Percentiles rank a stretch among this genome's conserved stretches.
These are phyloP conservation scores for Saccharomycopsis olivae DNA, from an alignment of 805 yeast genomes.

Conservation along the genomic window DNA sequence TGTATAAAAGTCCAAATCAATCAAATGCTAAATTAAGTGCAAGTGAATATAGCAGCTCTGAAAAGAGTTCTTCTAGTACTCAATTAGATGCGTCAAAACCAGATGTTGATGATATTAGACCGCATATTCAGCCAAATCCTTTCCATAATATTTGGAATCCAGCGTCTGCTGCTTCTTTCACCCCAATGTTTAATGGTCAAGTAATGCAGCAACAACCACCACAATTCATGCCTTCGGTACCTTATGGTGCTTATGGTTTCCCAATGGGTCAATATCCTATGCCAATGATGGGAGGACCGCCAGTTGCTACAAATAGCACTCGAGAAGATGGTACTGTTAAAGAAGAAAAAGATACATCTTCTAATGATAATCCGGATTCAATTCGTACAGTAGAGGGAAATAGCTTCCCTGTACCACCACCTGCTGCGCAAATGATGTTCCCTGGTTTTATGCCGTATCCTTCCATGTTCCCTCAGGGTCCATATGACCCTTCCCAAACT, in stretches of 20 bases:
- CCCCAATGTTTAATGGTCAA: conserved; percentile 29
- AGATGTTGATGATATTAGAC: background rate
- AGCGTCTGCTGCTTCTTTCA: conserved; percentile 50
- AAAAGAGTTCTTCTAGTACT: conserved; percentile 7
- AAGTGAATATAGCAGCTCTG: conserved; percentile 10
- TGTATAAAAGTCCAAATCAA: conserved; percentile 34
- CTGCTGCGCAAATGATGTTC: no score
- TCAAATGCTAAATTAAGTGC: conserved; percentile 23
- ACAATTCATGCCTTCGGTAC: conserved; percentile 22
- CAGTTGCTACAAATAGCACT: no score
- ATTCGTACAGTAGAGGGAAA: no score
- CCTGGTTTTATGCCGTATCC: conserved; percentile 41
- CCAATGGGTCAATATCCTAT: conserved; percentile 26
- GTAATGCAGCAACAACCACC: conserved; percentile 21
- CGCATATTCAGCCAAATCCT: background rate
- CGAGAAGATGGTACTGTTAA: no score
- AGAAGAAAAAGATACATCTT: no score
- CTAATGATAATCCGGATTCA: no score
- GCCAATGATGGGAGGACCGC: no score
- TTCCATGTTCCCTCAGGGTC: conserved; percentile 21
- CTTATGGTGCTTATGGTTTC: conserved; percentile 27
- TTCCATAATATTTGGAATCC: conserved; percentile 51
- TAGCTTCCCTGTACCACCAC: no score
- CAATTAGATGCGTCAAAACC: conserved; percentile 14
- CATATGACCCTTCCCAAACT: no score